phyloP scores from a whole-genome alignment of 768 basidiomycete species.

The Saitozyma sp. region DNA sequence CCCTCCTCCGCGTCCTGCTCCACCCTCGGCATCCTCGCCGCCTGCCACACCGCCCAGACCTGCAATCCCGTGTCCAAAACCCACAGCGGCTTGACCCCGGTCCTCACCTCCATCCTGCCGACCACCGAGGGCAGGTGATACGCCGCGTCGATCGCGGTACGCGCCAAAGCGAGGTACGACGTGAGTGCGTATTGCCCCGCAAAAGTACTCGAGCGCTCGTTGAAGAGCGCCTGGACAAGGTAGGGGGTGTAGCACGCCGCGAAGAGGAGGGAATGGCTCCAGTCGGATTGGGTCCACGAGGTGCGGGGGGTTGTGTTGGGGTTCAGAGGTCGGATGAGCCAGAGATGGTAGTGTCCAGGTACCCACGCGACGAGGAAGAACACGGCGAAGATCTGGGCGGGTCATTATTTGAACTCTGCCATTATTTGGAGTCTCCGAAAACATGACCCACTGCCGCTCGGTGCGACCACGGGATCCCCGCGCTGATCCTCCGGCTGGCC shows the following conservation, averaged over 20 bases:
- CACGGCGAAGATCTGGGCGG: not conserved
- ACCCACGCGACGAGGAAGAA: not conserved
- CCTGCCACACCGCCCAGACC: conserved; percentile 12
- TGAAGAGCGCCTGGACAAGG: conserved; percentile 6
- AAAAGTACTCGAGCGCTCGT: conserved; percentile 11
- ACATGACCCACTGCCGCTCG: not conserved
- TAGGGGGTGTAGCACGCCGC: not conserved
- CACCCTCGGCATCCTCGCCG: conserved; percentile 15
- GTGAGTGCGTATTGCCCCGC: conserved; percentile 19
- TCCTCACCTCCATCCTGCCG: conserved; percentile 10
- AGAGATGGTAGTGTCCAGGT: not conserved
- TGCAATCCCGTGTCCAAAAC: conserved; percentile 6
- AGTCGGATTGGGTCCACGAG: not conserved
- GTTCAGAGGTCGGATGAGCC: not conserved
- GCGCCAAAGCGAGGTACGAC: conserved; percentile 9
- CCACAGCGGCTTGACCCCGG: conserved; percentile 1
- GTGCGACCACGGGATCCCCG: too few relatives aligned
- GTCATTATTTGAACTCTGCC: not conserved
- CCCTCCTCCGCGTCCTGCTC: conserved; percentile 17
- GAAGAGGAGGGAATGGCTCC: not conserved
- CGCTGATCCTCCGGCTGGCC: too few relatives aligned
- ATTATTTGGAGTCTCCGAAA: not conserved
- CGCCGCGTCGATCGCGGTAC: conserved; percentile 1
- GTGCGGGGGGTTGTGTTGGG: not conserved
- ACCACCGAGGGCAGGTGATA: conserved; percentile 13